Base-by-base conservation (phyloP, 2,329 filamentous ascomycete species). In the Ascochyta clinopodiicola region DNA sequence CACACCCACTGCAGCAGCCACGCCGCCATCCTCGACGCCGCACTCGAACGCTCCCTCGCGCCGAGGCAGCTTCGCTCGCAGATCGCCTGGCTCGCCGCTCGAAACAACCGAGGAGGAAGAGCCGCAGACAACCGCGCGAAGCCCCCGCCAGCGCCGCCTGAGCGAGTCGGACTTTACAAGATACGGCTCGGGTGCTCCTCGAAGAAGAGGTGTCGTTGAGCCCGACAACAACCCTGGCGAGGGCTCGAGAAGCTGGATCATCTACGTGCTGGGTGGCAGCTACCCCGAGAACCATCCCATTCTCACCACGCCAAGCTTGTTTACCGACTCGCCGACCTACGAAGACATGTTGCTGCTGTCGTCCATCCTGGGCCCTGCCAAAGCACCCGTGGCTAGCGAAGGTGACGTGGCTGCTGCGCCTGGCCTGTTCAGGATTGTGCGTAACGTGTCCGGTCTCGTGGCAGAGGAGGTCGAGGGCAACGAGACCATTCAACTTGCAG, bases 321-420 rank as follows among this genome's bases (percentile, higher is more conserved):
- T 89, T 69, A 89, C 86, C 17, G 87, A 89, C 73, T 86, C 87
- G 46, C 87, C 87, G 2, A 88, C 87, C 1, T 89, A 90, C 66
- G 87, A 90, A 73, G 87, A 90, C 63, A 89, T 90, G 87, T 83
- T 89, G 69, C 76, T 89, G 39, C 79, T 90, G 4, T 88, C 86
- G 12, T 86, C 86, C 12, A 79, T 89, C 10, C 77, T 90, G 15
- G 87, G 87, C 1, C 87, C 87, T 43, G 87, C 84, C 4, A 89
- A 89, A 67, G 86, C 87, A 2, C 87, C 87, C 3, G 87, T 90
- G 45, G 87, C 87, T 17, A 85, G 81, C 51, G 82, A 86, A 57
- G 84, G 86, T 51, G 87, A 89, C 64, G 80, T 90, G 24, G 82
- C 83, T 46, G 80, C 82, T 39, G 85, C 87, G 15, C 84, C 85